A percentile compares a stretch with the other conserved stretches of the same genome.
Evolutionary conservation across 1,139 yeast genomes (phyloP).

Genomic region (Candida pseudoviswanathii): DNA sequence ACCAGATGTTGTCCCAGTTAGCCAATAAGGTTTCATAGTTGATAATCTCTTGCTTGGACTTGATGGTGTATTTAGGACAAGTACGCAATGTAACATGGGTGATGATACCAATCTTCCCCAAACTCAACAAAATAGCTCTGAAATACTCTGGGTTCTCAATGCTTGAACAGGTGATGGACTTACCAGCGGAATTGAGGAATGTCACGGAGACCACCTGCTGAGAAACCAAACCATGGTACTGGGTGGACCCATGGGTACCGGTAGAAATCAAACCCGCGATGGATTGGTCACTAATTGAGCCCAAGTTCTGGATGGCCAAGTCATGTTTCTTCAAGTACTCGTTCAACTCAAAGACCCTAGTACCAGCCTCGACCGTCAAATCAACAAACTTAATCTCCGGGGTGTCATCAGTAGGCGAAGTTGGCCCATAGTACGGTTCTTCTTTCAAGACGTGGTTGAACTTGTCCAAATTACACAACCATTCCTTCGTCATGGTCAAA

Average conservation of each 20-base stretch:
- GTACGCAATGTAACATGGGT: constrained; percentile 86
- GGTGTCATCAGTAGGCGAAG: constrained; percentile 21
- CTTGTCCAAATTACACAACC: constrained; percentile 87
- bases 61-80: constrained; percentile 81
- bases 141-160: constrained; percentile 68
- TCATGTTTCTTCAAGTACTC: constrained; percentile 61
- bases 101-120: constrained; percentile 91
- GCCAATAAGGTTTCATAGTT: constrained; percentile 69
- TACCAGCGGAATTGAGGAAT: constrained; percentile 73
- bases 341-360: constrained; percentile 78
- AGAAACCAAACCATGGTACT: constrained; percentile 86
- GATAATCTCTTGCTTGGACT: constrained; percentile 80
- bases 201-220: constrained; percentile 83
- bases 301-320: constrained; percentile 86
- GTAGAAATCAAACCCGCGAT: constrained; percentile 94
- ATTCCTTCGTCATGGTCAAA: constrained; percentile 82
- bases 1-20: constrained; percentile 78
- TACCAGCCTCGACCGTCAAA: constrained; percentile 91
- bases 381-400: constrained; percentile 72
- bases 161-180: constrained; percentile 69
- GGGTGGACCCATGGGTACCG: constrained; percentile 96
- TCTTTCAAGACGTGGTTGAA: constrained; percentile 56
- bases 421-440: constrained; percentile 40
- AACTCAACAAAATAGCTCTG: constrained; percentile 80
- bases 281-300: constrained; percentile 93